Percentiles rank a stretch among this genome's conserved stretches.
These are phyloP conservation scores for Marchantia polymorpha DNA, from an alignment of 225 moss, liverwort and hornwort genomes.

Conservation along the genomic window DNA sequence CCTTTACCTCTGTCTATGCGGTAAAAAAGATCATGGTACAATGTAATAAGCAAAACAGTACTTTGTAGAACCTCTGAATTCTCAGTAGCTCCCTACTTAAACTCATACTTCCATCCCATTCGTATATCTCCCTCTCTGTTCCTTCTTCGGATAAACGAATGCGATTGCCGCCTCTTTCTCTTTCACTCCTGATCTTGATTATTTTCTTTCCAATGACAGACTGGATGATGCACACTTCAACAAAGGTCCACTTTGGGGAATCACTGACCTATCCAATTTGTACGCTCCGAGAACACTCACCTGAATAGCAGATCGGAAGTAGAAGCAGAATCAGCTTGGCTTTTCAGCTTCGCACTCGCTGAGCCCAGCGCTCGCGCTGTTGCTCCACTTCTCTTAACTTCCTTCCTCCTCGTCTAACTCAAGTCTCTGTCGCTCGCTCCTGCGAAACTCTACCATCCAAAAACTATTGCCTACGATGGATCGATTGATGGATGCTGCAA, in stretches of 20 bases:
- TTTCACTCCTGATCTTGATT: not conserved
- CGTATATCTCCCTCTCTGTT: too few species aligned
- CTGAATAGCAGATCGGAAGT: slow-evolving; percentile 20
- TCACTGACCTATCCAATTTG: not conserved
- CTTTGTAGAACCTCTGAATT: not conserved
- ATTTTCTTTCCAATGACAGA: slow-evolving; percentile 1
- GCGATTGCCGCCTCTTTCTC: not conserved
- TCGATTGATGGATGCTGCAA: not conserved
- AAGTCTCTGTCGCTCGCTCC: not conserved
- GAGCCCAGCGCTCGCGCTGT: not conserved
- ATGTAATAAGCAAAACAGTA: too few species aligned
- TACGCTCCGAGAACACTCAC: not conserved
- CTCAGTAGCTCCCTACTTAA: not conserved
- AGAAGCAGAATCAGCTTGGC: slow-evolving; percentile 4
- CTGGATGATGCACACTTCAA: too few species aligned
- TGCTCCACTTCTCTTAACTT: not conserved
- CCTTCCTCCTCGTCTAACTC: not conserved
- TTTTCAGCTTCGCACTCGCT: not conserved
- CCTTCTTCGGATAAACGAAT: too few species aligned
- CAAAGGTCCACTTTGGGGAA: not conserved
- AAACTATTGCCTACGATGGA: not conserved
- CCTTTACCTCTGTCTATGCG: too few species aligned
- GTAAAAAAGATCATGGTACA: not conserved
- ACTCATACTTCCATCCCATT: not conserved
- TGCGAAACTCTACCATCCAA: too few species aligned